Base-by-base conservation (phyloP, 768 basidiomycete genomes). In the Trametes elegans region DNA sequence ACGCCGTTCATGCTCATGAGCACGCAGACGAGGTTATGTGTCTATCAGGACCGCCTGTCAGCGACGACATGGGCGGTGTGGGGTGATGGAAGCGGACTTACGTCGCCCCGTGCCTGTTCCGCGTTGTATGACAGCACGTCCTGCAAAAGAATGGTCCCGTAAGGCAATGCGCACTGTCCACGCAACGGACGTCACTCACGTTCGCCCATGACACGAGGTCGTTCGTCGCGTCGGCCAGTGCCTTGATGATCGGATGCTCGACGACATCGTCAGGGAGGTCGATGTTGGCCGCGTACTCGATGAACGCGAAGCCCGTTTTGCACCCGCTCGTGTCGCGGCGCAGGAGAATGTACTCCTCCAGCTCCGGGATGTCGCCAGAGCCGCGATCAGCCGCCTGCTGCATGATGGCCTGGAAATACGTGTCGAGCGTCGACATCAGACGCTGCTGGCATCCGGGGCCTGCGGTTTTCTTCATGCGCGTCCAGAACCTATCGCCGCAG, bases 81-180 rank as follows among this genome's bases (percentile, higher is more conserved):
- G 23, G 28, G 31, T n/a, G 24, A 43, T 36, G 31, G 7, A n/a
- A 14, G 26, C 8, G 13, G 18, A 58, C 61, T 53, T 40, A 62
- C 61, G 57, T 87, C 68, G 9, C 78, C 79, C 13, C 82, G 79
- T 2, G 85, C 79, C 67, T 88, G 87, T 64, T 89, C 88, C 39
- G 82, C 80, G 56, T 88, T 87, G 68, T 85, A 90, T 1, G 86
- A 89, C 65, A 85, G 84, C 31, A 88, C 83, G 58, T 88, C 87
- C 87, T 87, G 56, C 16, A 28, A 16, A 27, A 6, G 38, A 28
- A 48, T 34, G 11, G 24, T 57, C 24, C 47, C 50, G 48, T 53
- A 23, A 55, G 55, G 40, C 47, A 23, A 42, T 44, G 53, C 36
- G 21, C 28, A 18, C 18, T 32, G 1, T 51, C 32, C 23, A 52